Evolutionary conservation across 495 filamentous ascomycete genomes (phyloP).

Genomic region (Trichoderma asperelloides): DNA sequence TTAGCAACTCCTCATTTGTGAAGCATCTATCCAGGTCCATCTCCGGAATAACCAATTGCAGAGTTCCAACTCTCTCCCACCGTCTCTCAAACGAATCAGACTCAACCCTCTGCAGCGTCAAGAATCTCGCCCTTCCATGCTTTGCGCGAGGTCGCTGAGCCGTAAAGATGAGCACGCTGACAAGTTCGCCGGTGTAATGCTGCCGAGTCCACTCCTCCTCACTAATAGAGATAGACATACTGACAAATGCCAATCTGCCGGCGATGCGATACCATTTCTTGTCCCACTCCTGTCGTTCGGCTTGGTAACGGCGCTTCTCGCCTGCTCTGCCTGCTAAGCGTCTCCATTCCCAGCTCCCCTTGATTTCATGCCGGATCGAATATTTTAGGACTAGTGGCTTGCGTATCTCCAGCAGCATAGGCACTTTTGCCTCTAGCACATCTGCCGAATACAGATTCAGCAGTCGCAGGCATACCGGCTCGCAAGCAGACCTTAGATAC

Average conservation of each 20-base stretch:
- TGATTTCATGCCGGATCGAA: background rate
- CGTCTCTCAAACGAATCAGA: background rate
- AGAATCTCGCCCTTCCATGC: slow-evolving; percentile 1
- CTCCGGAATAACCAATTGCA: background rate
- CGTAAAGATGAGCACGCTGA: slow-evolving; percentile 5
- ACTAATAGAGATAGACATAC: background rate
- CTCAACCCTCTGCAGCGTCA: slow-evolving; percentile 5
- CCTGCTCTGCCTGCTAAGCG: background rate
- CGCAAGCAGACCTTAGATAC: background rate
- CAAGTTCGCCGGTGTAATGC: background rate
- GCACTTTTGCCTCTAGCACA: background rate
- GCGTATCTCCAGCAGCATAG: background rate
- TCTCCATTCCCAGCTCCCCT: background rate
- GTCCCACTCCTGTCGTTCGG: slow-evolving; percentile 5
- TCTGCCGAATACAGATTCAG: background rate
- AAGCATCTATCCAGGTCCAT: background rate
- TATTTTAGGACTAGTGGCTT: background rate
- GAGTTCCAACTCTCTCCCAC: background rate
- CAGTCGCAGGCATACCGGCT: background rate
- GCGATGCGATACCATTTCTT: slow-evolving; percentile 1
- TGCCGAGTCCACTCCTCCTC: background rate
- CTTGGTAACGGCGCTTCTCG: background rate
- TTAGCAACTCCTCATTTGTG: background rate
- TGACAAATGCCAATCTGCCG: background rate
- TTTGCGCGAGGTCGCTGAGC: background rate